Base-by-base conservation (phyloP, 768 basidiomycete species). In the Agaricus blazei region DNA sequence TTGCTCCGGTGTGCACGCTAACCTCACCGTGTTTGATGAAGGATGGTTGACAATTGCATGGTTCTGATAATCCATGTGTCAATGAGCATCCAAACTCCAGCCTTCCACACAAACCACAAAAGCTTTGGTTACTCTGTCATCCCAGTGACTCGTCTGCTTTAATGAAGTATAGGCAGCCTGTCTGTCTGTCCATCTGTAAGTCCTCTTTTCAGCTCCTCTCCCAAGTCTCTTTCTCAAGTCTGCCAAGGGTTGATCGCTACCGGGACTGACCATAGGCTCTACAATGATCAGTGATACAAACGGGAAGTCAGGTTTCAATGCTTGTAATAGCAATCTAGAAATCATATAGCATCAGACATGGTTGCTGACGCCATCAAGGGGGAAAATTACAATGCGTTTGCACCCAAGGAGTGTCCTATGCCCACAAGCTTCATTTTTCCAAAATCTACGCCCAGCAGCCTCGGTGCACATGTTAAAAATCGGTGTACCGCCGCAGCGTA, bases 401-500 rank as follows among this genome's bases (percentile, higher is more conserved):
- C 85, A 12, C 86, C 86, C 19, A 88, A 68, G 1, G 85, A 87
- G 64, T 88, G 86, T 0, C 85, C 86, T 15, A 88, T 75, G 2
- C 84, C 85, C 37, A 87, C 72, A 2, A 88, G 67, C 43, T 73
- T 80, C 57, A 82, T 68, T 23, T 62, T 66, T 27, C 64, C 62
- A 65, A 85, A 85, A 56, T 84, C 73, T 31, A 81, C 70, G 8
- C 64, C 61, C 8, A 71, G 73, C 19, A 70, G 72, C 56, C 73
- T 49, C 24, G 57, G 60, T 4, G 55, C 62, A 26, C 67, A 61
- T 5, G 72, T 69, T 36, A 87, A 72, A 64, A 88, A 86, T 36
- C 75, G 76, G 58, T 84, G 78, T 9, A 73, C 78, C 4, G 81
- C 82, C 59, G 74, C 66, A 0, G 85, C 84, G 59, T 86, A 88